phyloP scores from a whole-genome alignment of 192 early-diverging fungal genomes.

The Podila minutissima region DNA sequence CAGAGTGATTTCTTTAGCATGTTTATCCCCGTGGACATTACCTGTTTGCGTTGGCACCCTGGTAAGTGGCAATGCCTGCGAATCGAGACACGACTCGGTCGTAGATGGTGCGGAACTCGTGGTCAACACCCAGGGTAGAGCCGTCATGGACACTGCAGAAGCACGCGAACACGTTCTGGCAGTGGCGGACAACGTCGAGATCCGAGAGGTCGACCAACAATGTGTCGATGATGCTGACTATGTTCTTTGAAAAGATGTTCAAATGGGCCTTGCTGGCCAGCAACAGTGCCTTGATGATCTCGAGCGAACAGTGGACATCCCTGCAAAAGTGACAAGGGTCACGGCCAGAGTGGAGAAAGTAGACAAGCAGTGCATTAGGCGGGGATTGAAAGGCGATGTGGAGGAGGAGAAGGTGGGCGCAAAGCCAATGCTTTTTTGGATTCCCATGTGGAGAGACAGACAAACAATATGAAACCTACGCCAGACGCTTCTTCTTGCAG shows the following conservation, averaged over 20 bases:
- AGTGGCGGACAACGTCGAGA: conserved; percentile 41
- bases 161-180: conserved; percentile 63
- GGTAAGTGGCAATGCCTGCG: conserved; percentile 52
- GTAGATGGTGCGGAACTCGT: conserved; percentile 65
- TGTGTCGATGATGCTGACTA: conserved; percentile 74
- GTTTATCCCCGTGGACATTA: not conserved
- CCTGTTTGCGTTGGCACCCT: conserved; percentile 44
- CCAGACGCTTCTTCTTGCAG: conserved; percentile 62
- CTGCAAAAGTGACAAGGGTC: conserved; percentile 31
- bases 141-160: conserved; percentile 81
- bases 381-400: no score
- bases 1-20: not conserved
- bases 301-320: conserved; percentile 73
- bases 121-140: conserved; percentile 75
- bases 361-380: no score
- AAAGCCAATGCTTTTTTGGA: not conserved
- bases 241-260: conserved; percentile 84
- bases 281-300: conserved; percentile 80
- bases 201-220: conserved; percentile 44
- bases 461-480: conserved; percentile 60
- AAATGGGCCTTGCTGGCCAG: conserved; percentile 76
- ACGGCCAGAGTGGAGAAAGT: no score
- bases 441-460: no score
- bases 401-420: conserved; percentile 4
- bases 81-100: conserved; percentile 64